Percentiles rank a stretch among this genome's conserved stretches.
phyloP scores from a whole-genome alignment of 2,329 filamentous ascomycete species.

The Knufia fluminis region DNA sequence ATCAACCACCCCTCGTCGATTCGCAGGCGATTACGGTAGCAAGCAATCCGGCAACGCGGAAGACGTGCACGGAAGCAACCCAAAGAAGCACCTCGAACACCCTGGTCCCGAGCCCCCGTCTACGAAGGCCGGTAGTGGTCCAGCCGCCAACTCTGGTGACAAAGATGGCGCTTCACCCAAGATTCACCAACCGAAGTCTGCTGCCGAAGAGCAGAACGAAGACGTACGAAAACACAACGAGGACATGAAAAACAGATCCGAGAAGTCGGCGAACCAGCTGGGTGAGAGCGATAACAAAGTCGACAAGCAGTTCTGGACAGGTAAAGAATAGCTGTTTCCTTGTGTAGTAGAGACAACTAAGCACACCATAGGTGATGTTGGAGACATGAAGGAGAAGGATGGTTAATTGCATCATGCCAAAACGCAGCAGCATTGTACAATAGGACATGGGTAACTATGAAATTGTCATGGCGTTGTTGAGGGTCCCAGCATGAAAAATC shows the following conservation, averaged over 20 bases:
- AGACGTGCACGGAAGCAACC: constrained; percentile 17
- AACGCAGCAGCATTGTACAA: neutral
- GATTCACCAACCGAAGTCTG: constrained; percentile 20
- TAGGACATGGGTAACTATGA: neutral
- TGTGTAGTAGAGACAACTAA: neutral
- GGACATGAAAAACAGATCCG: constrained; percentile 10
- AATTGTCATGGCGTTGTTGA: neutral
- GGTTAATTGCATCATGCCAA: constrained; percentile 1
- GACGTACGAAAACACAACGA: constrained; percentile 22
- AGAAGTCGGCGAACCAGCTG: constrained; percentile 17
- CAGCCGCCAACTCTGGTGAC: neutral
- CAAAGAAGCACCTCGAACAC: constrained; percentile 19
- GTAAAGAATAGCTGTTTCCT: constrained; percentile 10
- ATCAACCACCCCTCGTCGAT: constrained; percentile 12
- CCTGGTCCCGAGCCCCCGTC: constrained; percentile 21
- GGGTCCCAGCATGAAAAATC: neutral
- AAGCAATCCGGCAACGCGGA: constrained; percentile 19
- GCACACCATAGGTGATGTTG: constrained; percentile 17
- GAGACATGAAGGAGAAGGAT: constrained; percentile 11
- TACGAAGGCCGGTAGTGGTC: neutral
- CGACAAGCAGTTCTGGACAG: constrained; percentile 22
- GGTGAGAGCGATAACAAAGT: constrained; percentile 22
- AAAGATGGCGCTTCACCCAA: constrained; percentile 13
- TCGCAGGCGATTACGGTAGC: constrained; percentile 19
- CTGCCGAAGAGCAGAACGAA: constrained; percentile 19